Conservation (phyloP, 805 yeast species). For the Priceomyces medius region DNA sequence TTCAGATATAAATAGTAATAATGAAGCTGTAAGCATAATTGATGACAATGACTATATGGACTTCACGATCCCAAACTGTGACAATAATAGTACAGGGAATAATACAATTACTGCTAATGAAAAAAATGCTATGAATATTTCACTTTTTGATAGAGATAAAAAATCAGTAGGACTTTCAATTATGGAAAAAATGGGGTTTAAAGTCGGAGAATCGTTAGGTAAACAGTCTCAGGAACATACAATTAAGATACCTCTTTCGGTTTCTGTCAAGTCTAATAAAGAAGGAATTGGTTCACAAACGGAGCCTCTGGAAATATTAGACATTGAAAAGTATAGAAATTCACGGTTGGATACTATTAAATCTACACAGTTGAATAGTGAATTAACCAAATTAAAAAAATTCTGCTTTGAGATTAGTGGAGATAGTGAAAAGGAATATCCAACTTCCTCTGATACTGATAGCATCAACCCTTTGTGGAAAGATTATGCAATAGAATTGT, state of each 20-base stretch:
- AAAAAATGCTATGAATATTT: conserved; percentile 6
- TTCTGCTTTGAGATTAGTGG: conserved; percentile 43
- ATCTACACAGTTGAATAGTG: not conserved
- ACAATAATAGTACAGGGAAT: too few species aligned
- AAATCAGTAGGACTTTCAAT: conserved; percentile 48
- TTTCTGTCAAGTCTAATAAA: conserved; percentile 13
- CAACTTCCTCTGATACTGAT: conserved; percentile 25
- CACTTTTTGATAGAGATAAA: conserved; percentile 7
- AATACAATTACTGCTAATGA: too few species aligned
- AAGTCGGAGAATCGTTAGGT: conserved; percentile 48
- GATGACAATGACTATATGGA: too few species aligned
- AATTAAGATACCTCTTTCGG: conserved; percentile 33
- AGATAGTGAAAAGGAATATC: conserved; percentile 25
- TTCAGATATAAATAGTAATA: too few species aligned
- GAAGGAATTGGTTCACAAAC: conserved; percentile 21
- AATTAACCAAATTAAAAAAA: conserved; percentile 32
- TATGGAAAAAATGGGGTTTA: conserved; percentile 62
- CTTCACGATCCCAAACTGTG: too few species aligned
- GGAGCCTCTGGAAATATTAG: not conserved
- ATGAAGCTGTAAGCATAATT: too few species aligned
- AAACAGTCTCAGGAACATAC: conserved; percentile 10
- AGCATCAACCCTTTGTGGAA: conserved; percentile 44
- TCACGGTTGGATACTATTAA: not conserved
- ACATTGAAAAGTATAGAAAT: conserved; percentile 7
- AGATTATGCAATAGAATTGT: conserved; percentile 16